Evolutionary conservation across 495 filamentous ascomycete species (phyloP), one percentile per base, ranked within the genome.

Genomic region (Hypoxylon fragiforme): DNA sequence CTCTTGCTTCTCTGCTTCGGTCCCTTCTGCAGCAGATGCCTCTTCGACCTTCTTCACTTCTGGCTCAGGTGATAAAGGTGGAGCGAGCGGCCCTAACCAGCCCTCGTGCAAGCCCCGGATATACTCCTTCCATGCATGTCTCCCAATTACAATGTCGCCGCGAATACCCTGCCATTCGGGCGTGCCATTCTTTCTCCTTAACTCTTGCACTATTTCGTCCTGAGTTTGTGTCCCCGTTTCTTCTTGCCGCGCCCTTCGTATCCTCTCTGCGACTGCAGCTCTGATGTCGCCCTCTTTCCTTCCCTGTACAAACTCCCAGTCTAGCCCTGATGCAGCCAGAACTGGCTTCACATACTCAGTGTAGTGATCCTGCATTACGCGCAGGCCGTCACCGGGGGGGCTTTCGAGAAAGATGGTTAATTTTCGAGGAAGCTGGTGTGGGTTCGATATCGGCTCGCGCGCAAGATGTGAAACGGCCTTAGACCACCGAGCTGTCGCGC

Each of bases 111-210:
- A 60, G 19, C 94, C 94, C 19, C 90, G 82, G 7, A 97, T 73
- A 70, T 97, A 99, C 72, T 99, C 94, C 72, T 97, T 97, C 94
- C 94, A 99, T 7, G 92, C 87, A 65, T 97, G 86, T 51, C 94
- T 78, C 4, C 95, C 94, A 54, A 99, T 83, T 3, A 97, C 83
- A 39, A 99, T 76, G 67, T 96, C 92, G 18, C 92, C 91, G 52
- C 79, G 77, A 1, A 87, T 75, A 8, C 89, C 91, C 2, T 85
- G 78, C 65, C 83, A 91, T 16, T 91, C 84, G 13, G 64, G 70
- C 8, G 92, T 81, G 16, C 85, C 86, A 15, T 79, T 79, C 43
- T 65, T 79, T 65, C 73, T 73, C 57, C 88, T 79, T 50, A 78
- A 72, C 15, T 78, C 74, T 47, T 80, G 70, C 8, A 87, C 67